phyloP scores from a whole-genome alignment of 176 grass and related monocot species.

The Eragrostis curvula region DNA sequence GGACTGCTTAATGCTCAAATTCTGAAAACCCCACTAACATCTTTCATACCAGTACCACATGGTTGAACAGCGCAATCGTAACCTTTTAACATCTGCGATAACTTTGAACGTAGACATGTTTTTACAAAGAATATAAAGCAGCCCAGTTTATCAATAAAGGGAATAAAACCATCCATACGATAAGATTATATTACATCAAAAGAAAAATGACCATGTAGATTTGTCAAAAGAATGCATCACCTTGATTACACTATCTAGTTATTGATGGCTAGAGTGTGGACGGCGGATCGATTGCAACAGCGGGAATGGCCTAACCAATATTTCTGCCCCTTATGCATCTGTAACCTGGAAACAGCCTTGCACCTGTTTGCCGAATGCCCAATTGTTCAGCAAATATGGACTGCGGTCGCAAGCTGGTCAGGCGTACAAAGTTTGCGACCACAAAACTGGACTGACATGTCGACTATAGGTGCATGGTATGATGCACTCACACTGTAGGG shows the following conservation, averaged over 20 bases:
- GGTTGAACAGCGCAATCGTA: not conserved
- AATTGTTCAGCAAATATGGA: too few relatives aligned
- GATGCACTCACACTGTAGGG: too few relatives aligned
- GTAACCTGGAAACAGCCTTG: not conserved
- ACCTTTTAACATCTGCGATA: not conserved
- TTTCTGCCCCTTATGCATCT: not conserved
- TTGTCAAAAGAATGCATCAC: not conserved
- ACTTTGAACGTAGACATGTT: too few relatives aligned
- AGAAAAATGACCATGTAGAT: not conserved
- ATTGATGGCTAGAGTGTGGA: not conserved
- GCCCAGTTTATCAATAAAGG: not conserved
- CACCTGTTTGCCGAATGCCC: conserved; percentile 21
- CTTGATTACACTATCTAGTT: too few relatives aligned
- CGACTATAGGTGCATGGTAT: too few relatives aligned
- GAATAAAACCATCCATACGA: not conserved
- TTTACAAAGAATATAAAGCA: not conserved
- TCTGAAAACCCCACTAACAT: not conserved
- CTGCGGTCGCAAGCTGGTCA: too few relatives aligned
- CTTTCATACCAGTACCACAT: not conserved
- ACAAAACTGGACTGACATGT: too few relatives aligned
- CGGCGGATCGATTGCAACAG: not conserved
- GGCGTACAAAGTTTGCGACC: too few relatives aligned
- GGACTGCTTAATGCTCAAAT: conserved; percentile 13
- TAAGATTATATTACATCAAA: not conserved
- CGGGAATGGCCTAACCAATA: not conserved